Evolutionary conservation across 306 rosid genomes (phyloP).

Genomic region (Albizia julibrissin): DNA sequence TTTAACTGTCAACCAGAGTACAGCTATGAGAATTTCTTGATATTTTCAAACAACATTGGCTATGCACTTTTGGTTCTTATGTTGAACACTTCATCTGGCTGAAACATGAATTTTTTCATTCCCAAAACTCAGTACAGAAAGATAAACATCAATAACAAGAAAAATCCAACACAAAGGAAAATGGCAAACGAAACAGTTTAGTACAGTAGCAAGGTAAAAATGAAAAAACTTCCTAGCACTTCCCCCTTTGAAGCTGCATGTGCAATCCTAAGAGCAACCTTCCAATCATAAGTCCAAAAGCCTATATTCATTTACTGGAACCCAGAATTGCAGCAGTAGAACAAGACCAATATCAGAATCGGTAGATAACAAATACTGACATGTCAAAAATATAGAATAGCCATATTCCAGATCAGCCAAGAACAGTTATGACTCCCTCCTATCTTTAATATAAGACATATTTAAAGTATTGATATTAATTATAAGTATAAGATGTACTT

Average conservation of each 20-base stretch:
- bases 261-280: no score
- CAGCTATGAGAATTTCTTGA: background rate
- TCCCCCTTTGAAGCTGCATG: no score
- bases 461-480: no score
- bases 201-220: no score
- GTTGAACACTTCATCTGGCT: background rate
- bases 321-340: background rate
- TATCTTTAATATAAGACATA: no score
- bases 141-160: no score
- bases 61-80: background rate
- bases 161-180: no score
- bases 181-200: no score
- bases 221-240: no score
- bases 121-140: no score
- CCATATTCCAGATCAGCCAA: background rate
- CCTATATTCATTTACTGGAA: background rate
- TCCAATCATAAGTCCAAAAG: background rate
- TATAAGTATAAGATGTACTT: no score
- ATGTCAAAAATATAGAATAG: background rate
- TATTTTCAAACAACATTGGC: slow-evolving; percentile 7
- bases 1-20: background rate
- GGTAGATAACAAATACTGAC: background rate
- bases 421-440: background rate
- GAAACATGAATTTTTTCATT: no score
- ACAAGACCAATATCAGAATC: slow-evolving; percentile 22